A percentile compares a stretch with the other conserved stretches of the same genome.
Conservation (phyloP, 208 protist species). For the Crithidia acanthocephali region DNA sequence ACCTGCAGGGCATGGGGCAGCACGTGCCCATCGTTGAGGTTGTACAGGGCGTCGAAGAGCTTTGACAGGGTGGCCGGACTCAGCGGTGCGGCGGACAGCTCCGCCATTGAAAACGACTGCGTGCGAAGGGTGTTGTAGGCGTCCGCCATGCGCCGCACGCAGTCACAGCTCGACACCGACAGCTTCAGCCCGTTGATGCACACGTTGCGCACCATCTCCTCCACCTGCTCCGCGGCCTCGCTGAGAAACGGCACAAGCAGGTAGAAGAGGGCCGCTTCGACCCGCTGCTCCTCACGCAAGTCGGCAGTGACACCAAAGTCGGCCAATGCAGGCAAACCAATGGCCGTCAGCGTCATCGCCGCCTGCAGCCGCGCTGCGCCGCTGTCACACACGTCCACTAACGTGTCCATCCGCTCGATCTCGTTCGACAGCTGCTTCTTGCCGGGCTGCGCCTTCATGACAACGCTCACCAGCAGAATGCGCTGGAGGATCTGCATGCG, state of each 20-base stretch:
- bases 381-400: constrained; percentile 30
- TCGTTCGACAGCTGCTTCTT: constrained; percentile 51
- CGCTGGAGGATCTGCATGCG: constrained; percentile 62
- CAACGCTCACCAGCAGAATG: constrained; percentile 67
- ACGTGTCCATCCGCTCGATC: constrained; percentile 45
- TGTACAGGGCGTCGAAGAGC: constrained; percentile 58
- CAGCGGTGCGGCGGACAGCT: constrained; percentile 24
- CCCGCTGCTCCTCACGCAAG: constrained; percentile 27
- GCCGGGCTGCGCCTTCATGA: constrained; percentile 43
- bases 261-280: constrained; percentile 41
- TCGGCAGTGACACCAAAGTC: constrained; percentile 15
- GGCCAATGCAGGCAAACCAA: constrained; percentile 42
- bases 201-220: constrained; percentile 59
- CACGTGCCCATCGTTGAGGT: constrained; percentile 63
- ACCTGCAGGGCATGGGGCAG: constrained; percentile 49
- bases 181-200: constrained; percentile 87
- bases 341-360: constrained; percentile 39
- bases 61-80: constrained; percentile 34
- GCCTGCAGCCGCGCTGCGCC: constrained; percentile 19
- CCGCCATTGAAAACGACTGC: constrained; percentile 31
- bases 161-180: constrained; percentile 51
- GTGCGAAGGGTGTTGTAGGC: constrained; percentile 56
- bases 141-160: constrained; percentile 66
- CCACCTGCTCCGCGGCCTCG: constrained; percentile 32
- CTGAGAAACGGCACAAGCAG: constrained; percentile 62